Percentiles rank a stretch among this genome's conserved stretches.
phyloP scores from a whole-genome alignment of 2,329 filamentous ascomycete species.

The Lecanosticta acicola region DNA sequence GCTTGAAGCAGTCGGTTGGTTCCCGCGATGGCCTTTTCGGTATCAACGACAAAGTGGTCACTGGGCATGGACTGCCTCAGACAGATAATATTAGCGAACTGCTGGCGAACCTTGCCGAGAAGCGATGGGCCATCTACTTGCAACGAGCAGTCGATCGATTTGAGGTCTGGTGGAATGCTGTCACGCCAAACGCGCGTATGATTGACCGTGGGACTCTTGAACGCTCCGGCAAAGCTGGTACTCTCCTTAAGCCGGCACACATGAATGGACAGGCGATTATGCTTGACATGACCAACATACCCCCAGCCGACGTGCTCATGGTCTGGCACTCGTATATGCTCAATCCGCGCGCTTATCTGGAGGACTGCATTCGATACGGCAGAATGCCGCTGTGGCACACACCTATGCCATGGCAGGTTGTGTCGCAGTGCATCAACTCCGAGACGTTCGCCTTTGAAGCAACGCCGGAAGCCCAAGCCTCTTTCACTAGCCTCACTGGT shows the following conservation, averaged over 20 bases:
- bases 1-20: conserved; percentile 61
- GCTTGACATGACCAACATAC: conserved; percentile 16
- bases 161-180: conserved; percentile 56
- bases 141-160: conserved; percentile 64
- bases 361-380: conserved; percentile 62
- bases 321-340: conserved; percentile 76
- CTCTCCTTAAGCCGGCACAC: conserved; percentile 12
- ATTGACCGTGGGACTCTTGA: conserved; percentile 9
- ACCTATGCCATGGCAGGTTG: conserved; percentile 60
- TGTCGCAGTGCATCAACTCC: conserved; percentile 55
- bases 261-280: conserved; percentile 1
- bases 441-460: conserved; percentile 53
- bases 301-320: conserved; percentile 62
- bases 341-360: conserved; percentile 67
- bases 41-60: conserved; percentile 41
- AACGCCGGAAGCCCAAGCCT: conserved; percentile 38
- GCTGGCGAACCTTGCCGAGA: conserved; percentile 58
- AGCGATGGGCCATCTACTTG: conserved; percentile 67
- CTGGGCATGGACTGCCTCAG: conserved; percentile 24
- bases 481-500: conserved; percentile 48
- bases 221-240: conserved; percentile 11
- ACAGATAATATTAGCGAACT: conserved; percentile 27
- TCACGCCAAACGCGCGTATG: conserved; percentile 24
- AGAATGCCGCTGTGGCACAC: conserved; percentile 54
- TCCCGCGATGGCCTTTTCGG: conserved; percentile 63